Evolutionary conservation across 805 yeast species (phyloP).

Genomic region (Sugiyamaella chiloensis): DNA sequence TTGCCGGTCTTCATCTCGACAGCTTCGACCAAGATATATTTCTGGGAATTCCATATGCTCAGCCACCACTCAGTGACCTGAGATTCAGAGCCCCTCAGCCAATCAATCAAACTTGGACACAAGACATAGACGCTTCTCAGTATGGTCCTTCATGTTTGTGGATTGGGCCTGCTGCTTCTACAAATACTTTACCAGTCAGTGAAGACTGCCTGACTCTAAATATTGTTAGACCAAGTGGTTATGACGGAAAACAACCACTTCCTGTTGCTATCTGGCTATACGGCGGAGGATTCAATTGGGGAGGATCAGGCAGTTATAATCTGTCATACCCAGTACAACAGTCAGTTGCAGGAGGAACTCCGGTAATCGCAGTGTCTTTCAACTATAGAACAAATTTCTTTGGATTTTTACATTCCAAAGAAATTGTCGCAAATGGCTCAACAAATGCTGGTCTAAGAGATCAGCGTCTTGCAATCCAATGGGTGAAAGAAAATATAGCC

Average conservation of each 20-base stretch:
- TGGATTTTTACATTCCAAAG: slow-evolving; percentile 34
- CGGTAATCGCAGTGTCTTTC: slow-evolving; percentile 29
- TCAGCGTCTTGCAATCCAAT: slow-evolving; percentile 36
- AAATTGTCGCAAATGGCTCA: slow-evolving; percentile 24
- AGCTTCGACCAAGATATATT: slow-evolving; percentile 6
- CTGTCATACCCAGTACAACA: slow-evolving; percentile 21
- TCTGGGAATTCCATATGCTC: slow-evolving; percentile 31
- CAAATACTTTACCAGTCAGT: neutral
- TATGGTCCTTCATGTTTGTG: slow-evolving; percentile 16
- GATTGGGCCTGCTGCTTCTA: slow-evolving; percentile 16
- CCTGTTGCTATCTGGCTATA: slow-evolving; percentile 35
- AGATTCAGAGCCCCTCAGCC: slow-evolving; percentile 28
- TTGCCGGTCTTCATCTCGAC: neutral
- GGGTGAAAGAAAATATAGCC: slow-evolving; percentile 36
- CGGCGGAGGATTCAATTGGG: slow-evolving; percentile 35
- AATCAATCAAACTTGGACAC: neutral
- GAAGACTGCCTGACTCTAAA: slow-evolving; percentile 33
- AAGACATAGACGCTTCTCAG: neutral
- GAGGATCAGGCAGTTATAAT: slow-evolving; percentile 26
- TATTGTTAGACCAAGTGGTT: slow-evolving; percentile 26
- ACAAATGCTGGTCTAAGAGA: slow-evolving; percentile 38
- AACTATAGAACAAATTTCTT: slow-evolving; percentile 36
- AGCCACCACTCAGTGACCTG: slow-evolving; percentile 29
- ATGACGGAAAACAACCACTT: slow-evolving; percentile 5
- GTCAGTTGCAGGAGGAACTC: slow-evolving; percentile 6